Evolutionary conservation across 345 rosid species (phyloP).

Genomic region (Populus ilicifolia): DNA sequence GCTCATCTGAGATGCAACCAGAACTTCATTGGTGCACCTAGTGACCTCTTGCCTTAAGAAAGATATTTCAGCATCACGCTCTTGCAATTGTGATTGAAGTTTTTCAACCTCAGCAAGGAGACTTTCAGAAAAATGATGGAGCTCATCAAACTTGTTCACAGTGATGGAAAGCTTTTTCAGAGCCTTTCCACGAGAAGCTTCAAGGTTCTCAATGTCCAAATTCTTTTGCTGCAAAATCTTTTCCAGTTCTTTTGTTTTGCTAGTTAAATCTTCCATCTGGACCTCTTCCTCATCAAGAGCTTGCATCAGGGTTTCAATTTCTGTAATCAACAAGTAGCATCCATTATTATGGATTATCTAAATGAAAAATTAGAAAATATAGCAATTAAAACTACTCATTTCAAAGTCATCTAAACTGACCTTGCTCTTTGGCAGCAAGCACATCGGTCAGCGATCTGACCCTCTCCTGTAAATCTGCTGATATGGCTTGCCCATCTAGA

Average conservation of each 20-base stretch:
- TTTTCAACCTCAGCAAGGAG: constrained; percentile 83
- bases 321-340: constrained; percentile 35
- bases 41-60: constrained; percentile 97
- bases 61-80: constrained; percentile 85
- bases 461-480: constrained; percentile 50
- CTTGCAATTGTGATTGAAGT: constrained; percentile 78
- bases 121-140: constrained; percentile 77
- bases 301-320: constrained; percentile 90
- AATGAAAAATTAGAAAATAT: not conserved
- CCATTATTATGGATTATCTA: constrained; percentile 2
- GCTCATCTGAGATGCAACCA: constrained; percentile 62
- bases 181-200: constrained; percentile 75
- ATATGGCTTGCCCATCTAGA: constrained; percentile 50
- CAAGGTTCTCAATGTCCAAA: constrained; percentile 62
- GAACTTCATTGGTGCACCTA: constrained; percentile 84
- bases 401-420: constrained; percentile 33
- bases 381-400: constrained; percentile 8
- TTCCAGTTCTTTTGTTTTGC: constrained; percentile 57
- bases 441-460: constrained; percentile 46
- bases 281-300: constrained; percentile 96
- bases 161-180: constrained; percentile 79
- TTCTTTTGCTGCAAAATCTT: constrained; percentile 57
- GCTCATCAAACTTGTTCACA: constrained; percentile 86
- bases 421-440: constrained; percentile 79
- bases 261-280: constrained; percentile 74